A percentile compares a stretch with the other conserved stretches of the same genome.
phyloP scores from a whole-genome alignment of 148 eudicot genomes.

The Heliamphora exappendiculata region DNA sequence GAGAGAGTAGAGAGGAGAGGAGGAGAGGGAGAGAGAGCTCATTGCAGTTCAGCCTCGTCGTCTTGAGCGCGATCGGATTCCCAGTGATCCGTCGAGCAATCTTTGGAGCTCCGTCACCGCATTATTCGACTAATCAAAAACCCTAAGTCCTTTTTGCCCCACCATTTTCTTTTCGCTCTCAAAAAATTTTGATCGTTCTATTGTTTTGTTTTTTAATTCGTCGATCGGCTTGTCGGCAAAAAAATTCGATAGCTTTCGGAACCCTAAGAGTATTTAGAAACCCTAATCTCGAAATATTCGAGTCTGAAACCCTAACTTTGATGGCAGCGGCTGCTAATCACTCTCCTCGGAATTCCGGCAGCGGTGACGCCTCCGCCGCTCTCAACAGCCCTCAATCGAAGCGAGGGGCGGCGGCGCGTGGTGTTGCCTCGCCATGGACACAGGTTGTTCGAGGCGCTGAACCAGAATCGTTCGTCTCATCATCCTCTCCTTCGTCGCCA shows the following conservation, averaged over 20 bases:
- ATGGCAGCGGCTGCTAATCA: slow-evolving; percentile 35
- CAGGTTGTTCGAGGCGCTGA: slow-evolving; percentile 36
- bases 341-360: slow-evolving; percentile 8
- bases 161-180: background rate
- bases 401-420: slow-evolving; percentile 14
- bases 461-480: slow-evolving; percentile 19
- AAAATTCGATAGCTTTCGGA: background rate
- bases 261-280: slow-evolving; percentile 15
- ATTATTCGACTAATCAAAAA: background rate
- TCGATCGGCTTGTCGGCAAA: slow-evolving; percentile 3
- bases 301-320: background rate
- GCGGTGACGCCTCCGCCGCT: slow-evolving; percentile 11
- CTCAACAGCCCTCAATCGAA: slow-evolving; percentile 17
- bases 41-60: background rate
- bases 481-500: slow-evolving; percentile 12
- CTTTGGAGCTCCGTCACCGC: background rate
- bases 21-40: slow-evolving; percentile 11
- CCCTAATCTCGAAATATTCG: slow-evolving; percentile 13
- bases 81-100: slow-evolving; percentile 2
- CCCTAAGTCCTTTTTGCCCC: background rate
- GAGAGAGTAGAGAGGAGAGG: background rate
- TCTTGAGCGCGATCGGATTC: slow-evolving; percentile 6
- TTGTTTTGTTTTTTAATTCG: background rate
- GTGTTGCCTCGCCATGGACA: slow-evolving; percentile 37
- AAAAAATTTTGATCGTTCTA: slow-evolving; percentile 14